Conservation (phyloP, 2,329 filamentous ascomycete species). For the Fusarium sacchari region DNA sequence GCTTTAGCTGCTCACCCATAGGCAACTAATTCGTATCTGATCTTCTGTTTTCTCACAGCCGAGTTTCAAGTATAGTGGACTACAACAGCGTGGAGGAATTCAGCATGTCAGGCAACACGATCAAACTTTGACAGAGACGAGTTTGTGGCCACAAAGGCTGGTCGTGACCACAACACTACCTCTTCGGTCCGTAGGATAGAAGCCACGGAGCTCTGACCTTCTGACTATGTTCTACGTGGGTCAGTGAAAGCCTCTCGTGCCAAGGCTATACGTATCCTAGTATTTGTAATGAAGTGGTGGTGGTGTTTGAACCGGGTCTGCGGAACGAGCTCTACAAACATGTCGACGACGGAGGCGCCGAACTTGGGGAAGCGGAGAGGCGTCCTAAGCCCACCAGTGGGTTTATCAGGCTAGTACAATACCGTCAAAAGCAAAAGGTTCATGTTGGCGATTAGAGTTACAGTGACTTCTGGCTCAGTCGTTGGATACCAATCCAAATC, state of each 20-base stretch:
- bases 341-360: slow-evolving; percentile 18
- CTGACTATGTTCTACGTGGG: not conserved
- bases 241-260: not conserved
- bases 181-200: not conserved
- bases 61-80: not conserved
- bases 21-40: not conserved
- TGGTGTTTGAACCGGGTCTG: not conserved
- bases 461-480: not conserved
- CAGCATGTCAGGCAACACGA: not conserved
- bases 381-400: not conserved
- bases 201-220: slow-evolving; percentile 1
- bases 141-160: not conserved
- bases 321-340: not conserved
- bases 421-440: not conserved
- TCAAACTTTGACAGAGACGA: not conserved
- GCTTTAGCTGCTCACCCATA: not conserved
- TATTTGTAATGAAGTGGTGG: slow-evolving; percentile 21
- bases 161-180: not conserved
- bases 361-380: not conserved
- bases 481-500: not conserved
- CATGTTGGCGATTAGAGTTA: not conserved
- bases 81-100: not conserved
- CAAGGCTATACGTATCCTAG: not conserved
- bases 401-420: not conserved
- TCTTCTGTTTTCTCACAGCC: not conserved